Conservation (phyloP, 2,329 filamentous ascomycete species). For the Aspergillus ochraceus region DNA sequence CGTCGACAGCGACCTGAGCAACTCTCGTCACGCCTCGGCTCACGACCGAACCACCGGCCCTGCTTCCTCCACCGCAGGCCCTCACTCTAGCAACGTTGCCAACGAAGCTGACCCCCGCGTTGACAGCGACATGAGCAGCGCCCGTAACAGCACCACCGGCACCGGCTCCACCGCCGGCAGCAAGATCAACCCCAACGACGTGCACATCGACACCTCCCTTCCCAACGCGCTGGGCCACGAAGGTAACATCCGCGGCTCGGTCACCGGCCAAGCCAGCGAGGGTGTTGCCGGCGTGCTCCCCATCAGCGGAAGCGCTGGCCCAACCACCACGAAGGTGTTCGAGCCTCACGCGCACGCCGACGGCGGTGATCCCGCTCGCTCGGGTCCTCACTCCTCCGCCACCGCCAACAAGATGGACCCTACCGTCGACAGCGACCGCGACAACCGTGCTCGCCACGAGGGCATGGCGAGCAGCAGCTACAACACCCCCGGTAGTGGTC, state of each 20-base stretch:
- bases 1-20: neutral
- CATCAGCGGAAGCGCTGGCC: neutral
- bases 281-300: neutral
- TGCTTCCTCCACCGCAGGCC: too few species aligned
- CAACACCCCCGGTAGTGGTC: neutral
- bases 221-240: neutral
- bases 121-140: neutral
- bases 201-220: neutral
- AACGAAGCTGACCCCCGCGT: neutral
- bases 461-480: neutral
- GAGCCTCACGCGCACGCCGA: neutral
- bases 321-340: neutral
- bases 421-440: neutral
- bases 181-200: neutral
- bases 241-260: neutral
- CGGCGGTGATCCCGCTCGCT: neutral
- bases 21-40: neutral
- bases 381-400: neutral
- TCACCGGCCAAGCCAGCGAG: neutral
- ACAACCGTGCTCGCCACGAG: neutral
- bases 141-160: neutral
- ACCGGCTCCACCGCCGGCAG: neutral
- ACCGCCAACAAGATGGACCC: neutral
- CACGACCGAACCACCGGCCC: neutral
- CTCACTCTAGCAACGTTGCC: neutral